phyloP scores from a whole-genome alignment of 1,139 yeast species.

The Wickerhamiella infanticola region DNA sequence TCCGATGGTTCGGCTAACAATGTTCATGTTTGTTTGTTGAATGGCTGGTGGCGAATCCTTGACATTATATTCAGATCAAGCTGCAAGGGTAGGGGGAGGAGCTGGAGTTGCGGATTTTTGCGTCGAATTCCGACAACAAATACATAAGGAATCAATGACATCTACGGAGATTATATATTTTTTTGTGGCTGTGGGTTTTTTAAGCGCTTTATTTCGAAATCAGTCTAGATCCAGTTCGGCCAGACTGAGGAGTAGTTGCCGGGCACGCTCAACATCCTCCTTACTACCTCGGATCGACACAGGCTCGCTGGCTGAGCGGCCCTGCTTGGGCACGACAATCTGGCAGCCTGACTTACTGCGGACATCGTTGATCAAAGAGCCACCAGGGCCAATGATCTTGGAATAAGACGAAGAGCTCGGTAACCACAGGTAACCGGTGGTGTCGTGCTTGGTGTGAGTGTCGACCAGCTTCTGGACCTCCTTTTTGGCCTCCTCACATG shows the following conservation, averaged over 20 bases:
- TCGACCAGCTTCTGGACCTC: conserved; percentile 23
- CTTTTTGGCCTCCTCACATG: conserved; percentile 21
- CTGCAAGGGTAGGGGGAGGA: too few relatives aligned
- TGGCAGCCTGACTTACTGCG: conserved; percentile 23
- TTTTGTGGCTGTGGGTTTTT: too few relatives aligned
- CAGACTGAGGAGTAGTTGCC: neutral
- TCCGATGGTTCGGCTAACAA: conserved; percentile 1
- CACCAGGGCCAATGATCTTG: conserved; percentile 63
- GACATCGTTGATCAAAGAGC: conserved; percentile 47
- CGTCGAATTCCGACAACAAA: too few relatives aligned
- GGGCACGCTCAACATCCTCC: neutral
- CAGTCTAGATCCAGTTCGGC: neutral
- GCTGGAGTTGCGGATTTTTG: too few relatives aligned
- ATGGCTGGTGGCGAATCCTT: too few relatives aligned
- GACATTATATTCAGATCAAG: too few relatives aligned
- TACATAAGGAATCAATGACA: too few relatives aligned
- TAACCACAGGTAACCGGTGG: conserved; percentile 36
- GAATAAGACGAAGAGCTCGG: conserved; percentile 35
- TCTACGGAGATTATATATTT: too few relatives aligned
- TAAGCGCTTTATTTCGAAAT: too few relatives aligned
- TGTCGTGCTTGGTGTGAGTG: conserved; percentile 24
- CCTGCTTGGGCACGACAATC: conserved; percentile 8
- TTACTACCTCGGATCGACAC: neutral
- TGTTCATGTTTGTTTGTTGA: conserved; percentile 2
- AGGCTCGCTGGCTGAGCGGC: neutral